Evolutionary conservation across 148 eudicot species (phyloP).

Genomic region (Nepenthes gracilis): DNA sequence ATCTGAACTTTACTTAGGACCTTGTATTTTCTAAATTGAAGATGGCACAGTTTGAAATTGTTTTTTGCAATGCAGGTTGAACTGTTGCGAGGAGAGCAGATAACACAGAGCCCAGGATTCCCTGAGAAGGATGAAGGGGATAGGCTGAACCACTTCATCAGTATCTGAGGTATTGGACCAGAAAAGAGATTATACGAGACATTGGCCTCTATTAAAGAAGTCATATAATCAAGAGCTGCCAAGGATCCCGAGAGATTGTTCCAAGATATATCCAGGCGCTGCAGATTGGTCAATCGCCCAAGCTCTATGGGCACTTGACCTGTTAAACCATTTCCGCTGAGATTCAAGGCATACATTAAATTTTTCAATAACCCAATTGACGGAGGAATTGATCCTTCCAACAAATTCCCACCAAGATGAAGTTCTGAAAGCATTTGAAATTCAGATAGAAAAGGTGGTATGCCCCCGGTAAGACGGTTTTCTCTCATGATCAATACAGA

Average conservation of each 20-base stretch:
- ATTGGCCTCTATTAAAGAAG: conserved; percentile 30
- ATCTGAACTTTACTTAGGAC: conserved; percentile 22
- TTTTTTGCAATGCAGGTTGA: conserved; percentile 17
- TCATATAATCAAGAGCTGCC: conserved; percentile 21
- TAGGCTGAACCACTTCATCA: conserved; percentile 27
- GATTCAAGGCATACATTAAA: conserved; percentile 35
- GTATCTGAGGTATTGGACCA: conserved; percentile 45
- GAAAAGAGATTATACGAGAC: conserved; percentile 49
- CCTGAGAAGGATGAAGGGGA: conserved; percentile 47
- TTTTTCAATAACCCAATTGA: conserved; percentile 26
- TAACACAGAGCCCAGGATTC: conserved; percentile 44
- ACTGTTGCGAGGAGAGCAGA: conserved; percentile 17
- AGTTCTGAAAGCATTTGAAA: conserved; percentile 29
- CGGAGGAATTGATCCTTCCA: conserved; percentile 55
- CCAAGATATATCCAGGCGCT: conserved; percentile 40
- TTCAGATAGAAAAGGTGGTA: conserved; percentile 42
- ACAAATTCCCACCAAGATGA: conserved; percentile 47
- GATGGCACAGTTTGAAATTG: conserved; percentile 32
- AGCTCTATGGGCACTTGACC: conserved; percentile 44
- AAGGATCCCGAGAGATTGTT: conserved; percentile 56
- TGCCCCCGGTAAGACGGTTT: conserved; percentile 45
- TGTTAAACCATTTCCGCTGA: conserved; percentile 42
- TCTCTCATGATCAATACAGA: conserved; percentile 37
- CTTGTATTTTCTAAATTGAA: conserved; percentile 6
- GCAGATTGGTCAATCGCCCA: conserved; percentile 28